Evolutionary conservation across 2,329 filamentous ascomycete species (phyloP).

Genomic region (Lachnellula hyalina): DNA sequence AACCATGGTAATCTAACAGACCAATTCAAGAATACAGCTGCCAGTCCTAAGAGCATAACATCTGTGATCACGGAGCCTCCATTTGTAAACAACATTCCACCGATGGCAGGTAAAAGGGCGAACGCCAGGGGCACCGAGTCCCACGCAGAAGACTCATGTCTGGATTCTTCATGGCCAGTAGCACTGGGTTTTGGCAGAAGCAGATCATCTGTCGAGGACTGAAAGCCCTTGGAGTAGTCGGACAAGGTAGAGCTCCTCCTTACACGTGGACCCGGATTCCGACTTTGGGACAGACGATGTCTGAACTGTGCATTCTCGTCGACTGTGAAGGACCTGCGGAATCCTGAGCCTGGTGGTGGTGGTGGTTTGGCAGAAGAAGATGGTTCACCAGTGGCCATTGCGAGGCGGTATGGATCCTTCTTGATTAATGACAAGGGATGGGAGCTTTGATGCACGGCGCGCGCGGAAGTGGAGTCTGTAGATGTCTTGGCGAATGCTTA

Average conservation of each 20-base stretch:
- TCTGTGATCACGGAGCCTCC: constrained; percentile 81
- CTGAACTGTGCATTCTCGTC: constrained; percentile 22
- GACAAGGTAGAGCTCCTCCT: constrained; percentile 72
- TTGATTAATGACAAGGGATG: not conserved
- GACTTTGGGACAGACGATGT: constrained; percentile 18
- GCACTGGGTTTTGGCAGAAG: constrained; percentile 50
- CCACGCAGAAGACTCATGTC: constrained; percentile 60
- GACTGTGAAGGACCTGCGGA: constrained; percentile 9
- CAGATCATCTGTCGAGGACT: constrained; percentile 65
- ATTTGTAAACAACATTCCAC: constrained; percentile 77
- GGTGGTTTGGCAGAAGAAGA: constrained; percentile 1
- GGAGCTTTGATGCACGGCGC: not conserved
- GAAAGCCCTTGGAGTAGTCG: constrained; percentile 63
- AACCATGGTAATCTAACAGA: constrained; percentile 87
- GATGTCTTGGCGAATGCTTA: no score
- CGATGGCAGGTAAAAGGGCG: constrained; percentile 80
- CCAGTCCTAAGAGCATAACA: constrained; percentile 71
- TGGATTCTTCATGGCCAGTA: constrained; percentile 30
- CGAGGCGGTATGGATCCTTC: not conserved
- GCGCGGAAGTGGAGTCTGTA: not conserved
- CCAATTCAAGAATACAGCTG: constrained; percentile 87
- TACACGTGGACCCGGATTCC: constrained; percentile 7
- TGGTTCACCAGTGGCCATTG: not conserved
- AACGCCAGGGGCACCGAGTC: constrained; percentile 77
- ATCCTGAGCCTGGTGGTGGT: constrained; percentile 6